phyloP scores from a whole-genome alignment of 306 rosid species.

The Cicer cuneatum region DNA sequence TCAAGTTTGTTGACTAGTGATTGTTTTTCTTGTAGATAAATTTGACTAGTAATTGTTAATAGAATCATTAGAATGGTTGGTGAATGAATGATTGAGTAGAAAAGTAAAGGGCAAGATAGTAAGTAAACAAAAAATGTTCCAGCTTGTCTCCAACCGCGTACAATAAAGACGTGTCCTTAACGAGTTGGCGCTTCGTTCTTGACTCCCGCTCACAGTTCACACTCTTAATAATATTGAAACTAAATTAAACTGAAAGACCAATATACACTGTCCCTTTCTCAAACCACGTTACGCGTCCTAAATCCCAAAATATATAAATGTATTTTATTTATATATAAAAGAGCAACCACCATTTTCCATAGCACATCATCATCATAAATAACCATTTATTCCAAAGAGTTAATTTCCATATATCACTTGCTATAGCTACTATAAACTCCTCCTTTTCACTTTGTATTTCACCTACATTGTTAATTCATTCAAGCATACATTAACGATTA shows the following conservation, averaged over 20 bases:
- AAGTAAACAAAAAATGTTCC: conserved; percentile 32
- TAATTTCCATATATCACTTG: neutral
- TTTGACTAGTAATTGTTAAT: too few species aligned
- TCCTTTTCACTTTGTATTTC: conserved; percentile 7
- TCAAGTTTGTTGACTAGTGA: too few species aligned
- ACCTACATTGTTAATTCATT: neutral
- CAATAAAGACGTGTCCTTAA: conserved; percentile 46
- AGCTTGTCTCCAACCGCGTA: conserved; percentile 51
- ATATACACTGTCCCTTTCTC: conserved; percentile 34
- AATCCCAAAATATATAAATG: neutral
- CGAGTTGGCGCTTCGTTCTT: conserved; percentile 35
- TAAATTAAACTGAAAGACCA: conserved; percentile 10
- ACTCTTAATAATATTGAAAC: neutral
- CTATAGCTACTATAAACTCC: neutral
- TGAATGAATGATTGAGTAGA: neutral
- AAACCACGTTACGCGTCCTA: conserved; percentile 46
- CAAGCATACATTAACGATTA: conserved; percentile 6
- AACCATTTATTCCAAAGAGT: neutral
- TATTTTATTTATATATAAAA: neutral
- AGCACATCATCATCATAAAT: conserved; percentile 27
- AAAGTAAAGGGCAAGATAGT: conserved; percentile 38
- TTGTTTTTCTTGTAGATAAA: too few species aligned
- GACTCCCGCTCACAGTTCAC: neutral
- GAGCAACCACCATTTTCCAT: conserved; percentile 22
- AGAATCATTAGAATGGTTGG: neutral